Evolutionary conservation across 2,329 filamentous ascomycete genomes (phyloP).

Genomic region (Aphanocladium album): DNA sequence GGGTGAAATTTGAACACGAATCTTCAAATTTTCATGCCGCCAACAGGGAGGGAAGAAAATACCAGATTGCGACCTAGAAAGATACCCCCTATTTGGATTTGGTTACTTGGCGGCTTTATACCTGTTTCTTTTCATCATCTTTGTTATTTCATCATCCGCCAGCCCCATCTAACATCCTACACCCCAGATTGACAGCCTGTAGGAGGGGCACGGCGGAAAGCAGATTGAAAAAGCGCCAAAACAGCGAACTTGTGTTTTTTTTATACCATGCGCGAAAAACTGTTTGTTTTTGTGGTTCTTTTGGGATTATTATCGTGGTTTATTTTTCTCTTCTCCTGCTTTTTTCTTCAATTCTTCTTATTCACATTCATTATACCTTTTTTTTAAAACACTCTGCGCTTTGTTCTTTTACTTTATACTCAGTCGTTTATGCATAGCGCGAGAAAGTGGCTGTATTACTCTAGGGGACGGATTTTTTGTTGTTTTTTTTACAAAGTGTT

Average conservation of each 20-base stretch:
- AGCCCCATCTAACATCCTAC: neutral
- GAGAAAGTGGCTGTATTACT: neutral
- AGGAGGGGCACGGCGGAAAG: neutral
- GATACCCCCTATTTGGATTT: slow-evolving; percentile 21
- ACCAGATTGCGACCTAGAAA: slow-evolving; percentile 19
- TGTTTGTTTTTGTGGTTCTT: neutral
- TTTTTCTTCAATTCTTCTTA: slow-evolving; percentile 7
- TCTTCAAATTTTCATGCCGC: neutral
- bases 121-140: neutral
- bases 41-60: neutral
- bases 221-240: neutral
- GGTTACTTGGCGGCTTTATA: slow-evolving; percentile 6
- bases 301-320: slow-evolving; percentile 12
- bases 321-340: neutral
- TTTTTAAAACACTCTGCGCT: neutral
- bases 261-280: slow-evolving; percentile 1
- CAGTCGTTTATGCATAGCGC: slow-evolving; percentile 18
- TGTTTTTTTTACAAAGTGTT: neutral
- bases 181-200: slow-evolving; percentile 1
- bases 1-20: neutral
- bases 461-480: neutral
- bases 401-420: slow-evolving; percentile 13
- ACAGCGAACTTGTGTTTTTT: slow-evolving; percentile 7
- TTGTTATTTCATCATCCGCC: neutral
- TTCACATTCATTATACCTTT: slow-evolving; percentile 9